These are phyloP conservation scores for Anethum foeniculum DNA, from an alignment of 140 eudicot species.

Conservation along the genomic window DNA sequence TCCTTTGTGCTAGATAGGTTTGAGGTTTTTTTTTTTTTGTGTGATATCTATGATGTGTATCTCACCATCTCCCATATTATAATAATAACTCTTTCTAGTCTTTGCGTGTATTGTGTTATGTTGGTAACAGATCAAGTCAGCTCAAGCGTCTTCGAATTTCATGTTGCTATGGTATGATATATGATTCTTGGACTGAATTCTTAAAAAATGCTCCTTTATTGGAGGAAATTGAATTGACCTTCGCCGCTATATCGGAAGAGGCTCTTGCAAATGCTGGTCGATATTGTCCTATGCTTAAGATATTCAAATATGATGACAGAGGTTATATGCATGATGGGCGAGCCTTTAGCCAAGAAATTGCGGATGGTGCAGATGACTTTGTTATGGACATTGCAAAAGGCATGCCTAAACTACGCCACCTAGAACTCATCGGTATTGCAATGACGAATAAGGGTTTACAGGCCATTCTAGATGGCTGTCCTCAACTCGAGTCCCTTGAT, in stretches of 20 bases:
- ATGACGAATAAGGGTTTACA: constrained; percentile 31
- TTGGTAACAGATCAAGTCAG: constrained; percentile 23
- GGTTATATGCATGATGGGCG: neutral
- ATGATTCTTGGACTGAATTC: constrained; percentile 5
- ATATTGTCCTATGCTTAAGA: constrained; percentile 29
- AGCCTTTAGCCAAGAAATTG: neutral
- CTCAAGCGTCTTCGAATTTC: constrained; percentile 28
- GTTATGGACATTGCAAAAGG: constrained; percentile 17
- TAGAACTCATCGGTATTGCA: constrained; percentile 28
- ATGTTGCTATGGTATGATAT: neutral
- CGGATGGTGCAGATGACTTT: constrained; percentile 6
- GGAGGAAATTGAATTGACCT: constrained; percentile 28
- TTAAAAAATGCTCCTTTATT: constrained; percentile 15
- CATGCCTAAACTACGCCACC: constrained; percentile 30
- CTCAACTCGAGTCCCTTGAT: constrained; percentile 39
- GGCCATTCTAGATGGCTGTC: constrained; percentile 38
- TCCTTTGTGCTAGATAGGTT: neutral
- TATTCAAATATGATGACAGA: constrained; percentile 24
- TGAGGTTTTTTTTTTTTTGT: neutral
- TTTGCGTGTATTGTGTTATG: neutral
- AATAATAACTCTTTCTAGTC: neutral
- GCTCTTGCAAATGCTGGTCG: constrained; percentile 20
- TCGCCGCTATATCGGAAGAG: constrained; percentile 1
- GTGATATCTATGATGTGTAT: neutral
- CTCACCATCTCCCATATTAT: neutral